Base-by-base conservation (phyloP, 2,329 filamentous ascomycete genomes). In the Aspergillus alliaceus region DNA sequence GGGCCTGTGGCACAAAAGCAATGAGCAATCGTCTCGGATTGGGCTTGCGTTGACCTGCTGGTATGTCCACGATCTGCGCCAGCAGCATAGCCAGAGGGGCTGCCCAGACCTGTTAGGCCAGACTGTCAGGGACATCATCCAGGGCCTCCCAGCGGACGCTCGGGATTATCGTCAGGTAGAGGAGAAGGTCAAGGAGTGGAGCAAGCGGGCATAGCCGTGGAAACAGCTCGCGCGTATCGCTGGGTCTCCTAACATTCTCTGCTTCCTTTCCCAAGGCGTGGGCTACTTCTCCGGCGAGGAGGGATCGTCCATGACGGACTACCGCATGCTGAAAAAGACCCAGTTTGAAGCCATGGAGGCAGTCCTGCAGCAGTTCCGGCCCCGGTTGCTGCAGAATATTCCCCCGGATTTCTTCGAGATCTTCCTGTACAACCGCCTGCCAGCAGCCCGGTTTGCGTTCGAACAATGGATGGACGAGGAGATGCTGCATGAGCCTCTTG, bases 211-310 rank as follows among this genome's bases (percentile, higher is more conserved):
- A 25, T 55, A 44, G 53, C 53, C 53, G 12, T 55, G 53, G 53
- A 50, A 40, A 20, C 53, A 44, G 44, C 44, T 55, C 20, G 32
- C 50, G 8, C 44, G 34, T 15, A 31, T 49, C 7, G 34, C 50
- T 18, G 20, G 44, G 4, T 56, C 48, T 6, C 54, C 54, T 15
- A 56, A 52, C n/a, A 25, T 56, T 3, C 34, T 56, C 39, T 56
- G 54, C 37, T 56, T 56, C 29, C 54, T 56, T 25, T 48, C 54
- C 24, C 54, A 56, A 34, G 54, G 49, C n/a, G 47, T 51, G 14
- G n/a, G n/a, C n/a, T 52, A 25, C 8, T 56, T 56, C 20, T 24
- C 39, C 8, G 54, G 39, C 25, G 18, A 47, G 44, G 54, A 51
- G 6, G n/a, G 37, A 15, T 14, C 35, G 15, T 51, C 32, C 20